These are phyloP conservation scores for Lachancea thermotolerans DNA, from an alignment of 805 yeast genomes.

Conservation along the genomic window DNA sequence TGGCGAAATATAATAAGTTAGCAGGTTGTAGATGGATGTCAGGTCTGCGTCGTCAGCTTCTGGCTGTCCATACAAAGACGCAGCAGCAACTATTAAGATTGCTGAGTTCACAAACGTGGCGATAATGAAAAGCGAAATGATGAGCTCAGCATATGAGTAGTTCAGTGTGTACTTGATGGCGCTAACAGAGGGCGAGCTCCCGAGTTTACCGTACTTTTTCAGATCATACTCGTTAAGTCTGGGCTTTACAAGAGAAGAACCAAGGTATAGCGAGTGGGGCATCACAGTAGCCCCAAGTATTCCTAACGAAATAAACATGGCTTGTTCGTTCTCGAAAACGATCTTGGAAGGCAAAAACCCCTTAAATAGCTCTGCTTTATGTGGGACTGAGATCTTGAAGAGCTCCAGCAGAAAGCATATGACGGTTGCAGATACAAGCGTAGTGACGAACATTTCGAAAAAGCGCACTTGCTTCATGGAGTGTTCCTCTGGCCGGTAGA, in stretches of 20 bases:
- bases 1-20: constrained; percentile 64
- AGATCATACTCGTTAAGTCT: constrained; percentile 69
- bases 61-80: constrained; percentile 62
- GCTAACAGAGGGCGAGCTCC: constrained; percentile 65
- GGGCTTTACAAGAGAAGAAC: constrained; percentile 83
- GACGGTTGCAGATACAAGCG: constrained; percentile 67
- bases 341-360: constrained; percentile 71
- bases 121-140: constrained; percentile 73
- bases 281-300: constrained; percentile 91
- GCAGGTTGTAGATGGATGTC: constrained; percentile 68
- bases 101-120: constrained; percentile 92
- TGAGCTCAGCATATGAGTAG: constrained; percentile 75
- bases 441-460: constrained; percentile 70
- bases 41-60: constrained; percentile 75
- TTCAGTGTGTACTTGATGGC: constrained; percentile 77
- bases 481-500: constrained; percentile 70
- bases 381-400: constrained; percentile 48
- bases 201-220: constrained; percentile 41
- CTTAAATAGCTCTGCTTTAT: constrained; percentile 44
- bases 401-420: constrained; percentile 68
- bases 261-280: constrained; percentile 86
- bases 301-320: constrained; percentile 71
- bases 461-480: constrained; percentile 66
- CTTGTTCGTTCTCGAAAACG: constrained; percentile 55
- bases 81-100: constrained; percentile 85